phyloP scores from a whole-genome alignment of 768 basidiomycete species.

The Tylopilus felleus region DNA sequence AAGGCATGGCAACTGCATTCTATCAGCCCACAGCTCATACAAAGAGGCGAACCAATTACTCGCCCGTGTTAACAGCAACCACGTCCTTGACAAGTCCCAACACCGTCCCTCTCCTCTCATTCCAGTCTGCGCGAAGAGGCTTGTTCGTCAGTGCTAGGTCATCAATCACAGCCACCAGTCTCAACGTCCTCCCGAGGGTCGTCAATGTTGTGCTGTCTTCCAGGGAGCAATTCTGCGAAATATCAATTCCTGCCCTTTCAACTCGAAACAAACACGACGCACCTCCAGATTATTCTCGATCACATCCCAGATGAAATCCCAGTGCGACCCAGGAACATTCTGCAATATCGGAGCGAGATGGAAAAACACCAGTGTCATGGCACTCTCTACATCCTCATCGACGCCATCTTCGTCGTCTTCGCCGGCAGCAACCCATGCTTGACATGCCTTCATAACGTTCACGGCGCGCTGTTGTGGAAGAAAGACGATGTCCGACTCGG shows the following conservation, averaged over 20 bases:
- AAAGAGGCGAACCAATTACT: constrained; percentile 14
- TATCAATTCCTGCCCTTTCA: neutral
- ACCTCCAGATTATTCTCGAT: constrained; percentile 89
- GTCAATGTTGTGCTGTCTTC: constrained; percentile 57
- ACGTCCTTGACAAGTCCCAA: constrained; percentile 61
- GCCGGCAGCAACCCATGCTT: constrained; percentile 70
- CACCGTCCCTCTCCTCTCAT: constrained; percentile 48
- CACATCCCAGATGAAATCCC: constrained; percentile 90
- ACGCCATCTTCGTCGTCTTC: constrained; percentile 58
- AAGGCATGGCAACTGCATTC: constrained; percentile 13
- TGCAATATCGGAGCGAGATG: constrained; percentile 86
- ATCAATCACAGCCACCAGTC: constrained; percentile 62
- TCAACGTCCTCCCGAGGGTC: constrained; percentile 65
- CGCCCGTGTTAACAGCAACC: constrained; percentile 53
- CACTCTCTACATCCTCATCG: constrained; percentile 74
- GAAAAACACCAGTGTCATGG: constrained; percentile 69
- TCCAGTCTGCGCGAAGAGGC: constrained; percentile 65
- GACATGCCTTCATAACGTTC: constrained; percentile 81
- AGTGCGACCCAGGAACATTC: constrained; percentile 81
- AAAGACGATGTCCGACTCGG: constrained; percentile 79
- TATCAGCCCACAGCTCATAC: neutral
- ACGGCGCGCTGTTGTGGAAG: constrained; percentile 82
- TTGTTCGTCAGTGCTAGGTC: constrained; percentile 75
- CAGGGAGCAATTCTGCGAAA: constrained; percentile 54
- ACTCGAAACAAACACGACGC: constrained; percentile 11